Base-by-base conservation (phyloP, 306 rosid genomes). In the Luffa acutangula region DNA sequence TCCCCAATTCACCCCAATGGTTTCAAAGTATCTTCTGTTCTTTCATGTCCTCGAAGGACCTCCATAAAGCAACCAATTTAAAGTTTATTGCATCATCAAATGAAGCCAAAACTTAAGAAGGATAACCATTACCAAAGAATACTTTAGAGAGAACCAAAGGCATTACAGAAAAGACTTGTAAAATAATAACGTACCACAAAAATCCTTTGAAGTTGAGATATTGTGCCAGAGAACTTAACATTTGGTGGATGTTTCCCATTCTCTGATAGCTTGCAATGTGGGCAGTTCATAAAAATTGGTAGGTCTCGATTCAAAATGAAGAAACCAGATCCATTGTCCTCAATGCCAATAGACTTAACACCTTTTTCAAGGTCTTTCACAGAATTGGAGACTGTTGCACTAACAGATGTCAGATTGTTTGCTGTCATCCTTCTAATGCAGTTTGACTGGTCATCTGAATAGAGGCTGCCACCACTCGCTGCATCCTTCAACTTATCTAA, bases 151-250 rank as follows among this genome's bases (percentile, higher is more conserved):
- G 49, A 79, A 69, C 41, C 65, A 14, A 62, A 85, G 82, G 75
- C 45, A 20, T 36, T 25, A 70, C 45, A 52, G 33, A 72, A 78
- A 81, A 58, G 63, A 78, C 72, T 82, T 74, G 74, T 79, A 79
- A 80, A 72, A 79, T 63, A 39, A 86, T 80, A 37, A 36, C 85
- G 58, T 92, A 91, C 98, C 98, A 94, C 66, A 82, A 94, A 88
- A 60, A 94, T 87, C 85, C 97, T 83, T 86, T 89, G 92, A 62
- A 94, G 98, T 89, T 94, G 98, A 33, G 98, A 94, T 86, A 91
- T 69, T 79, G 89, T 89, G 78, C 92, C 87, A 21, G 92, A 91
- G 88, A 90, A 91, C 88, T 91, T 89, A 62, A 85, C 87, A 56
- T 88, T 88, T 20, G 85, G 85, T 60, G 83, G 83, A 80, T 87